Percentiles rank a stretch among this genome's conserved stretches.
Evolutionary conservation across 116 monocot species (phyloP).

Genomic region (Posidonia oceanica): DNA sequence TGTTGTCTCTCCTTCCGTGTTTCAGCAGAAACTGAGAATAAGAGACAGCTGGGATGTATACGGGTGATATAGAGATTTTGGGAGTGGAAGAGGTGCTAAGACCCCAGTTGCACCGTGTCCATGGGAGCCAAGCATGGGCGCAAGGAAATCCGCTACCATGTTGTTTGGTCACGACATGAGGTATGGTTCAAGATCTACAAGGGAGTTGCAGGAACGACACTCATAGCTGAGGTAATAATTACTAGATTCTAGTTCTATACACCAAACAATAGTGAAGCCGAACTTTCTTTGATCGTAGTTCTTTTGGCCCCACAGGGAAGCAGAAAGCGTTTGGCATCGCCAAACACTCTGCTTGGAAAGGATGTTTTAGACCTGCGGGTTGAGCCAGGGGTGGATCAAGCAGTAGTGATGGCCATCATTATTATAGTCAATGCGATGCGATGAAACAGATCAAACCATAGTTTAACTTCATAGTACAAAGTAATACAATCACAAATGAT

Average conservation of each 20-base stretch:
- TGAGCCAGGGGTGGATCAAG: slow-evolving; percentile 30
- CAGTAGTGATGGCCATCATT: slow-evolving; percentile 33
- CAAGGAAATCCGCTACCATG: slow-evolving; percentile 5
- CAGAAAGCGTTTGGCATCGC: slow-evolving; percentile 12
- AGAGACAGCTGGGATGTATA: slow-evolving; percentile 26
- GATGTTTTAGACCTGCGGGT: slow-evolving; percentile 28
- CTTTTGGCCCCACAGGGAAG: slow-evolving; percentile 9
- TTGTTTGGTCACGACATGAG: slow-evolving; percentile 21
- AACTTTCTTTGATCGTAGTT: too few species aligned
- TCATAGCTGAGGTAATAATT: slow-evolving; percentile 23
- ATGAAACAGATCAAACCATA: slow-evolving; percentile 3
- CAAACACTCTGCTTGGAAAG: slow-evolving; percentile 14
- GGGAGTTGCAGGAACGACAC: background rate
- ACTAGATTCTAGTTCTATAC: background rate
- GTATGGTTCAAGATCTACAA: slow-evolving; percentile 14
- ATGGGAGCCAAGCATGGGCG: background rate
- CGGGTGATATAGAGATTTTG: slow-evolving; percentile 15
- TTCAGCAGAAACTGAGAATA: background rate
- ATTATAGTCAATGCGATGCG: slow-evolving; percentile 34
- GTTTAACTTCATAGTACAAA: background rate
- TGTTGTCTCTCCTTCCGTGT: background rate
- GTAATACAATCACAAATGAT: too few species aligned
- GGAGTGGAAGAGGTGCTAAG: background rate
- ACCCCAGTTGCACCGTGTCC: slow-evolving; percentile 13
- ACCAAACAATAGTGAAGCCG: too few species aligned